These are phyloP conservation scores for Kwoniella botswanensis DNA, from an alignment of 768 basidiomycete genomes.

Conservation along the genomic window DNA sequence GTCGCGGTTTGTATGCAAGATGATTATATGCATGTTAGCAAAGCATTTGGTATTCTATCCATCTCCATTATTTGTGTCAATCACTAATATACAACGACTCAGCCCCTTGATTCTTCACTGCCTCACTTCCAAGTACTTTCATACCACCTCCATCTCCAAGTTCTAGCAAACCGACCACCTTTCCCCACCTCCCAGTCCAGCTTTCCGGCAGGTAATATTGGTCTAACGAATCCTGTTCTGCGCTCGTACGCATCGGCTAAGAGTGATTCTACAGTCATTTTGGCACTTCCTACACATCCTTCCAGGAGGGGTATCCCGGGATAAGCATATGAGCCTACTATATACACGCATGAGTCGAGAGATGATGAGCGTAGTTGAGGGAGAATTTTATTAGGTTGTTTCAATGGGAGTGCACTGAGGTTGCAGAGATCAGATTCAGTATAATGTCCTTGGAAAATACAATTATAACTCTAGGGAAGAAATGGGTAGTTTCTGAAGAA, in stretches of 20 bases:
- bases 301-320: conserved; percentile 77
- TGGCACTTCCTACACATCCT: conserved; percentile 77
- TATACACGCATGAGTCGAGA: conserved; percentile 65
- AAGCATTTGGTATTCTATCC: too few relatives aligned
- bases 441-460: too few relatives aligned
- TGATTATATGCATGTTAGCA: too few relatives aligned
- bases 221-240: neutral
- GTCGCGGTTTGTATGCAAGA: too few relatives aligned
- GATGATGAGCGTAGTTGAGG: conserved; percentile 6
- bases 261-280: conserved; percentile 61
- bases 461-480: too few relatives aligned
- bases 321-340: conserved; percentile 74
- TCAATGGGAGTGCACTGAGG: conserved; percentile 61
- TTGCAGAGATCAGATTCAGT: too few relatives aligned
- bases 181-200: neutral
- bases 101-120: too few relatives aligned
- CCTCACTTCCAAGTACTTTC: neutral
- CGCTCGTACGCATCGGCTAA: neutral
- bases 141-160: neutral
- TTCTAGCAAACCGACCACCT: neutral
- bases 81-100: neutral
- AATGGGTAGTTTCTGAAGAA: too few relatives aligned
- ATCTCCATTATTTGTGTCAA: too few relatives aligned
- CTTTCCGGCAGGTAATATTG: neutral
- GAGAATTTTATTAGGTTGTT: neutral